Conservation (phyloP, 495 filamentous ascomycete species). For the Penicillium angulare region DNA sequence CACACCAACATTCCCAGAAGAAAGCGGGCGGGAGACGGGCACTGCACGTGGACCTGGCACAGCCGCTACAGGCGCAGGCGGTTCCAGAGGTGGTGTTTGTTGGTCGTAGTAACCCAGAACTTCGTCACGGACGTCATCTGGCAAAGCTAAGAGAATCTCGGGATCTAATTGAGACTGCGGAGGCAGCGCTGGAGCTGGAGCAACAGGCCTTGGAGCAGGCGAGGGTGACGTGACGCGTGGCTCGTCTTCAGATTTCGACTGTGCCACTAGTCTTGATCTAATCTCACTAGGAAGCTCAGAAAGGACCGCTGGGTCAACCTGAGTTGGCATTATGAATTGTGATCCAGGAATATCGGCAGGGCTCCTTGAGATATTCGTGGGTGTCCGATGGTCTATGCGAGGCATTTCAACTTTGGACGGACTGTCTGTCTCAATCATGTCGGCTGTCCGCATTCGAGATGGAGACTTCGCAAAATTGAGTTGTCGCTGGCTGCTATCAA, state of each 20-base stretch:
- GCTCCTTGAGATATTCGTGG: conserved; percentile 56
- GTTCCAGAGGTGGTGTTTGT: neutral
- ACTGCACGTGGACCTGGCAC: conserved; percentile 12
- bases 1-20: conserved; percentile 24
- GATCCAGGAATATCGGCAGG: conserved; percentile 78
- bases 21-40: conserved; percentile 51
- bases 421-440: conserved; percentile 52
- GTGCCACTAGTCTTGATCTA: conserved; percentile 62
- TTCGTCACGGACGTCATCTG: conserved; percentile 79
- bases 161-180: conserved; percentile 66
- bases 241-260: conserved; percentile 36
- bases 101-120: conserved; percentile 65
- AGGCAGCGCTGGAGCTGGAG: conserved; percentile 32
- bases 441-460: conserved; percentile 26
- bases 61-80: conserved; percentile 12
- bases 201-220: conserved; percentile 2
- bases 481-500: conserved; percentile 65
- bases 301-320: conserved; percentile 72
- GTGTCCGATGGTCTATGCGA: conserved; percentile 34
- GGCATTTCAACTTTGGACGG: conserved; percentile 62
- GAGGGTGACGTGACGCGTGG: conserved; percentile 29
- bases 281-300: conserved; percentile 81
- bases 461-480: conserved; percentile 45
- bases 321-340: conserved; percentile 83
- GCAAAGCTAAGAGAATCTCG: conserved; percentile 72